Evolutionary conservation across 2,329 filamentous ascomycete species (phyloP), one percentile per base, ranked within the genome.

Genomic region (Ophiocordyceps australis): DNA sequence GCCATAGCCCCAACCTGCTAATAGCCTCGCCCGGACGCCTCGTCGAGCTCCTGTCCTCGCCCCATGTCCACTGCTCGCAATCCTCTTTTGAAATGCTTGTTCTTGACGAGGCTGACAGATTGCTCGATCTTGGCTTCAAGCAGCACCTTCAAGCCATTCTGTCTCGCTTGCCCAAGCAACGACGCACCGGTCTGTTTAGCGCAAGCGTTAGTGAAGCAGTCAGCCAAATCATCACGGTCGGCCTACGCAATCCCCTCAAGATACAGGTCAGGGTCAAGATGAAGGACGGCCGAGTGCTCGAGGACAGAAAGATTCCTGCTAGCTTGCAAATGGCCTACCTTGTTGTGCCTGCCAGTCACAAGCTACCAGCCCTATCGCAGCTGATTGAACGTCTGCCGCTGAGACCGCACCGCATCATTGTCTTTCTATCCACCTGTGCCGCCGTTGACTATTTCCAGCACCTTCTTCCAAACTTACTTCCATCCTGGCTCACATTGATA

Each of bases 191-290:
- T 0, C 57, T 98, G 0, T 98, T 95, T 52, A 93, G 82, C 42
- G 89, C 89, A 9, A 91, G 79, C 40, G 79, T 98, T n/a, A 89
- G 78, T 39, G 89, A 95, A 44, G 89, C 89, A 2, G 80, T 98
- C 1, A 75, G 85, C 34, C 80, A 94, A 45, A 77, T 98, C 28
- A 83, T 98, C 27, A 69, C 85, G 19, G 82, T 94, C 7, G 89
- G 89, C 13, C 56, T 95, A 35, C 67, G 89, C 20, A 95, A 98
- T 49, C 89, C 89, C 0, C 85, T 94, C 40, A 91, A 91, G 43
- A 82, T 98, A 32, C 76, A 80, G 9, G 89, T 95, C 26, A 89
- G 86, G 40, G 89, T 98, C 27, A 89, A 85, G 50, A 43, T 71
- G 50, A 57, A 68, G 56, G 60, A 59, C 13, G 80, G 78, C 13